Conservation (phyloP, 1,284 basidiomycete genomes). For the Moesziomyces parantarcticus region DNA sequence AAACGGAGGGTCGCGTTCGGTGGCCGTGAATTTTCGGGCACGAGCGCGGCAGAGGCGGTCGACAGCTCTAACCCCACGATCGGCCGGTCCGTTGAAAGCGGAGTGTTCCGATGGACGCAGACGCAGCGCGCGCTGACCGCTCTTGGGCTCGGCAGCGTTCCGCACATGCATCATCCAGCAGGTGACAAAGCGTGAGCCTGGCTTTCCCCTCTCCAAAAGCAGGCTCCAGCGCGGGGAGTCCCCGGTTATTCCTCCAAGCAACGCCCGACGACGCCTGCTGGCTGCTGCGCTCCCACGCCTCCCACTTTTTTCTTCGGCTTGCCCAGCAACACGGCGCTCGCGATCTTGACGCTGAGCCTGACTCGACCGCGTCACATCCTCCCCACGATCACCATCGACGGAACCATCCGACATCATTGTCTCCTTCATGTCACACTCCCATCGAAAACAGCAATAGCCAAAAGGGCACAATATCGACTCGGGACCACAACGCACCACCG, state of each 20-base stretch:
- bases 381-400: not conserved
- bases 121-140: slow-evolving; percentile 11
- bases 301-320: not conserved
- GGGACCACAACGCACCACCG: not conserved
- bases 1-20: slow-evolving; percentile 1
- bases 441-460: not conserved
- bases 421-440: not conserved
- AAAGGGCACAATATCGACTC: not conserved
- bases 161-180: slow-evolving; percentile 7
- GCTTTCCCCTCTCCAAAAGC: too few species aligned
- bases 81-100: slow-evolving; percentile 21
- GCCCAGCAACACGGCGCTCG: too few species aligned
- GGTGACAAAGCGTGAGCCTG: not conserved
- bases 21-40: slow-evolving; percentile 13
- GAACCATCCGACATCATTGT: not conserved
- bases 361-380: too few species aligned
- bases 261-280: not conserved
- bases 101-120: slow-evolving; percentile 18
- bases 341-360: too few species aligned
- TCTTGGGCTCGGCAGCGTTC: slow-evolving; percentile 12
- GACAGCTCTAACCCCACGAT: slow-evolving; percentile 14
- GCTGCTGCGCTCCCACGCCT: not conserved
- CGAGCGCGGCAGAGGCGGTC: not conserved
- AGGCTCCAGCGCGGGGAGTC: not conserved
- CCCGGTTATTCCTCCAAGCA: not conserved